Conservation (phyloP, 1,284 basidiomycete species). For the Trichosporon coremiiforme region DNA sequence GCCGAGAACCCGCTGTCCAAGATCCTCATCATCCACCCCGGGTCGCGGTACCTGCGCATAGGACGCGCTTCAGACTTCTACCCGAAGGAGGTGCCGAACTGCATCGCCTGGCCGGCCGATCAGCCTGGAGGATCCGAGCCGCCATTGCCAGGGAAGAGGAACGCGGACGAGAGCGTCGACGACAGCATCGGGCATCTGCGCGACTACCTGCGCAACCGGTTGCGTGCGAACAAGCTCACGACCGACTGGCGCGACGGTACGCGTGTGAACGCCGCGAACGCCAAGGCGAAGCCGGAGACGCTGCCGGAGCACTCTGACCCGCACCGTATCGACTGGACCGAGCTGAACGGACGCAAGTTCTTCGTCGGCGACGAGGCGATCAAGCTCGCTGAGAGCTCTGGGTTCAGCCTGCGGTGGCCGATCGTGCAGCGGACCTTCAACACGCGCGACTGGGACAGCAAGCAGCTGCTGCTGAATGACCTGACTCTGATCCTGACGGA, state of each 20-base stretch:
- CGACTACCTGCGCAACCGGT: slow-evolving; percentile 73
- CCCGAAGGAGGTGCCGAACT: slow-evolving; percentile 54
- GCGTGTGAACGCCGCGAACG: slow-evolving; percentile 67
- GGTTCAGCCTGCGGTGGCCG: slow-evolving; percentile 75
- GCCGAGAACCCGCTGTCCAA: slow-evolving; percentile 41
- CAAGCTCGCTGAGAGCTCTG: slow-evolving; percentile 66
- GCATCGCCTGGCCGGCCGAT: slow-evolving; percentile 39
- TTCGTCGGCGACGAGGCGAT: slow-evolving; percentile 65
- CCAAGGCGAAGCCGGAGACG: slow-evolving; percentile 65
- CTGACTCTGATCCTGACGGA: slow-evolving; percentile 70
- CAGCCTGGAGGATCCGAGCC: slow-evolving; percentile 35
- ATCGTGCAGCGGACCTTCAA: slow-evolving; percentile 77
- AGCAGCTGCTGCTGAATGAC: slow-evolving; percentile 72
- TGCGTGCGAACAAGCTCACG: slow-evolving; percentile 84
- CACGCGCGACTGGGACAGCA: slow-evolving; percentile 70
- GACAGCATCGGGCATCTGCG: slow-evolving; percentile 71
- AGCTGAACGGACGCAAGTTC: slow-evolving; percentile 46
- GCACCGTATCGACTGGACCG: slow-evolving; percentile 78
- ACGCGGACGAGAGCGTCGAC: slow-evolving; percentile 62
- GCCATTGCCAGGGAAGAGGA: slow-evolving; percentile 41
- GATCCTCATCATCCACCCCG: slow-evolving; percentile 86
- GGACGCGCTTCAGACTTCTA: slow-evolving; percentile 80
- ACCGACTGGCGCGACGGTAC: slow-evolving; percentile 73
- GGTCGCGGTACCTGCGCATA: slow-evolving; percentile 81
- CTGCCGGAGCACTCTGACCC: slow-evolving; percentile 79